Conservation (phyloP, 192 early-diverging fungal genomes). For the Allomyces arbusculus region DNA sequence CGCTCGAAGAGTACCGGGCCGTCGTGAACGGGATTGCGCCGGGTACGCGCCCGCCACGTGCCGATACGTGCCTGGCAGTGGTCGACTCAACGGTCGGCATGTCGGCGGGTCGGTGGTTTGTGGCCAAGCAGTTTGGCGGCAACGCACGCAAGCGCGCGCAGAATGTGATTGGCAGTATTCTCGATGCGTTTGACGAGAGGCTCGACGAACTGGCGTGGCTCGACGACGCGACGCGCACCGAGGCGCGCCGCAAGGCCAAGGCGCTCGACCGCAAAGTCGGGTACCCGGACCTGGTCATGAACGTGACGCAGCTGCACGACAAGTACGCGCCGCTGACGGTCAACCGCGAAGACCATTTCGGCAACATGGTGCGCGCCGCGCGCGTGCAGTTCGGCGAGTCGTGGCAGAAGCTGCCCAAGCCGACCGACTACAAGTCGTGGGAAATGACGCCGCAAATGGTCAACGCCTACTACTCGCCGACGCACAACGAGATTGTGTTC, state of each 20-base stretch:
- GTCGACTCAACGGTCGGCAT: not conserved
- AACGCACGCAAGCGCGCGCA: constrained; percentile 23
- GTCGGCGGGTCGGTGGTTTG: constrained; percentile 6
- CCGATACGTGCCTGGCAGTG: not conserved
- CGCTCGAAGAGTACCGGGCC: not conserved
- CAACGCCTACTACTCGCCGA: constrained; percentile 29
- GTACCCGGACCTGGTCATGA: constrained; percentile 13
- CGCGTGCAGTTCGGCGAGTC: constrained; percentile 3
- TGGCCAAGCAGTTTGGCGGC: constrained; percentile 18
- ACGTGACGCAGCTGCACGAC: constrained; percentile 16
- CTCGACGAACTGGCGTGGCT: constrained; percentile 22
- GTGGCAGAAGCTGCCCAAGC: constrained; percentile 12
- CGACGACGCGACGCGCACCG: constrained; percentile 16
- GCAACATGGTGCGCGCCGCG: constrained; percentile 11
- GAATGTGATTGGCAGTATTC: constrained; percentile 19
- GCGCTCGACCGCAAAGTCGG: constrained; percentile 24
- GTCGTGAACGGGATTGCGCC: not conserved
- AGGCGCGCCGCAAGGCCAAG: constrained; percentile 18
- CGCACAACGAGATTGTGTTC: constrained; percentile 12
- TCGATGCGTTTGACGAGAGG: constrained; percentile 12
- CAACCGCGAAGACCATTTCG: constrained; percentile 15
- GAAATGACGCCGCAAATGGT: constrained; percentile 26
- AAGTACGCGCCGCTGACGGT: constrained; percentile 15
- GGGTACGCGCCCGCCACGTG: not conserved
- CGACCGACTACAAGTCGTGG: constrained; percentile 13